Base-by-base conservation (phyloP, 371 early-diverging fungal species). In the Coemansia sp. region DNA sequence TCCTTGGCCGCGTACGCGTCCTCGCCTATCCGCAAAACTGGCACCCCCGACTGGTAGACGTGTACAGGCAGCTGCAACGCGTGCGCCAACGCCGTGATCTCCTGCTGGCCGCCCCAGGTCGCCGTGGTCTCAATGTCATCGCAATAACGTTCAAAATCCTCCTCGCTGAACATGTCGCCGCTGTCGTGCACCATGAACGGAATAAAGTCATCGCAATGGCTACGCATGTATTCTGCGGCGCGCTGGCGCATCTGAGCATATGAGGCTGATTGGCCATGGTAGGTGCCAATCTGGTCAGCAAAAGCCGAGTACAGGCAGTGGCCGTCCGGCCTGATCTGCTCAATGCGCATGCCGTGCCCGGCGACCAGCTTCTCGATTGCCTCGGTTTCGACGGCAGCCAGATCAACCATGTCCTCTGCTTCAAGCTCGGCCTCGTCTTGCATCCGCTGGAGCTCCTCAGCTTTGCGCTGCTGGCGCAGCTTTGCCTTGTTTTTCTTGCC, bases 41-140 rank as follows among this genome's bases (percentile, higher is more conserved):
- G 89, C 7, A 87, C 82, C 20, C 84, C 88, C 79, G 86, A 83
- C 66, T 95, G 95, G 55, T 90, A 86, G 1, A 86, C 80, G 39
- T 82, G 73, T 10, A 94, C 88, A 11, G 94, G 75, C 3, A 93
- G 93, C 55, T 68, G 38, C 36, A 79, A 55, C 7, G 65, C 59
- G 16, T 69, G 72, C 20, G 79, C 60, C 53, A 89, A 77, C 20
- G 95, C 85, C 87, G 91, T 72, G 83, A 95, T 92, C 84, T 97
- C 97, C 5, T 89, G 78, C 60, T 97, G 93, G 11, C 98, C 97
- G 57, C 97, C 98, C 98, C 98, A 97, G 1, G 85, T 83, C 5
- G 95, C 90, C 0, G 93, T 91, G 34, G 78, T 67, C 55, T 88
- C 93, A 20, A 96, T 79, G 39, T 86, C 87, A 63, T 86, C 63